These are phyloP conservation scores for Dendrothele bispora DNA, from an alignment of 768 basidiomycete genomes.

Conservation along the genomic window DNA sequence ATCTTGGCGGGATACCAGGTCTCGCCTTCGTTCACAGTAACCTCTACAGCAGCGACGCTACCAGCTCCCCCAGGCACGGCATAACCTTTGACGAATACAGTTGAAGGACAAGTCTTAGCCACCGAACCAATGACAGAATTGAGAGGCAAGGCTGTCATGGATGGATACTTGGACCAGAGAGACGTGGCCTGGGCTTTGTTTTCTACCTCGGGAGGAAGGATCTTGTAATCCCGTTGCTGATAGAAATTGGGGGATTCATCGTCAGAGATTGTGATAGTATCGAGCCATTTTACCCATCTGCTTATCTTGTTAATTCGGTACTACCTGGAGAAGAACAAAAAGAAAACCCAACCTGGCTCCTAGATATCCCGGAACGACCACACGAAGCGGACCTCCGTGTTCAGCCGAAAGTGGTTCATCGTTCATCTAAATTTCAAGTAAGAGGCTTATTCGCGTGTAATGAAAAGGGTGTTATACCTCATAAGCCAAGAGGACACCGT, in stretches of 20 bases:
- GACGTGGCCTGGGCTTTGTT: conserved; percentile 42
- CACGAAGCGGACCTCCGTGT: conserved; percentile 66
- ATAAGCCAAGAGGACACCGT: conserved; percentile 60
- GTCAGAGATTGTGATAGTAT: conserved; percentile 52
- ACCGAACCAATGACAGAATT: conserved; percentile 60
- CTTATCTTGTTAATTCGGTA: conserved; percentile 44
- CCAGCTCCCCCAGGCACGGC: conserved; percentile 46
- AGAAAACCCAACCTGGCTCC: conserved; percentile 64
- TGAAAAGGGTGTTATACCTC: conserved; percentile 38
- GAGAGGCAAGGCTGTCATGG: conserved; percentile 57
- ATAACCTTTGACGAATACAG: conserved; percentile 54
- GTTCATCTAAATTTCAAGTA: conserved; percentile 65
- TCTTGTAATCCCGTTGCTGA: conserved; percentile 71
- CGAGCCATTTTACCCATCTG: conserved; percentile 78
- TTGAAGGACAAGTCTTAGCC: conserved; percentile 27
- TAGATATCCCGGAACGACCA: conserved; percentile 65
- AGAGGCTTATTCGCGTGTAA: neutral
- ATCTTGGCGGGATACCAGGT: conserved; percentile 53
- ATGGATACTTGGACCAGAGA: conserved; percentile 56
- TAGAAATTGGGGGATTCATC: conserved; percentile 68
- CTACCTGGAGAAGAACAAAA: neutral
- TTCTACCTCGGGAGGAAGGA: conserved; percentile 53
- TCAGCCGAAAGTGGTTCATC: conserved; percentile 54
- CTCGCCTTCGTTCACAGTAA: conserved; percentile 50
- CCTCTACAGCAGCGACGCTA: conserved; percentile 48